Percentiles rank a stretch among this genome's conserved stretches.
phyloP scores from a whole-genome alignment of 106 monocot species.

The Ottelia alismoides region DNA sequence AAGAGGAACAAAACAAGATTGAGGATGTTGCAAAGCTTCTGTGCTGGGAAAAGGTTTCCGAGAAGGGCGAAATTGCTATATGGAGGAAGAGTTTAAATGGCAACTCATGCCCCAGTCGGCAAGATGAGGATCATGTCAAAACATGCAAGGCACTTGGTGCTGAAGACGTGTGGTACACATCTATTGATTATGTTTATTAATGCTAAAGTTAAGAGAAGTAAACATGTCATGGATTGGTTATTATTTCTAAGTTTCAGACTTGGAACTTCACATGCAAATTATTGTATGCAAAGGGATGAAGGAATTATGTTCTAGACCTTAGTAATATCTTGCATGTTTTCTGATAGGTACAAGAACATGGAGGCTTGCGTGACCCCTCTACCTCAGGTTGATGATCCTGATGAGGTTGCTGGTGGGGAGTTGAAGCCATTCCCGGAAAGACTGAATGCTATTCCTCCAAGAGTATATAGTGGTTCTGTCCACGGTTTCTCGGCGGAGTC shows the following conservation, averaged over 20 bases:
- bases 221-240: no score
- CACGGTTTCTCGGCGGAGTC: background rate
- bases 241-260: no score
- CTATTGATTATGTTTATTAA: background rate
- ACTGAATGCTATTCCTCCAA: slow-evolving; percentile 5
- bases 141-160: slow-evolving; percentile 4
- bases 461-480: background rate
- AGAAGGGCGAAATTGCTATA: slow-evolving; percentile 20
- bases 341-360: slow-evolving; percentile 17
- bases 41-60: slow-evolving; percentile 26
- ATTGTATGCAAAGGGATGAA: no score
- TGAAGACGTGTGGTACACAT: slow-evolving; percentile 16
- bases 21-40: slow-evolving; percentile 19
- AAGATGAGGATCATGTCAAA: background rate
- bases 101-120: slow-evolving; percentile 2
- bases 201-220: no score
- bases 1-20: slow-evolving; percentile 17
- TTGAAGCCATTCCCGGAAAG: slow-evolving; percentile 9
- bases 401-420: slow-evolving; percentile 13
- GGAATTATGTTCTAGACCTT: no score
- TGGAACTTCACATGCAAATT: no score
- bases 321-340: background rate
- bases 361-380: slow-evolving; percentile 6
- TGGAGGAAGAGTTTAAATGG: slow-evolving; percentile 23
- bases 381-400: slow-evolving; percentile 6